A percentile compares a stretch with the other conserved stretches of the same genome.
These are phyloP conservation scores for Leccinum disarticulatum DNA, from an alignment of 768 basidiomycete species.

Conservation along the genomic window DNA sequence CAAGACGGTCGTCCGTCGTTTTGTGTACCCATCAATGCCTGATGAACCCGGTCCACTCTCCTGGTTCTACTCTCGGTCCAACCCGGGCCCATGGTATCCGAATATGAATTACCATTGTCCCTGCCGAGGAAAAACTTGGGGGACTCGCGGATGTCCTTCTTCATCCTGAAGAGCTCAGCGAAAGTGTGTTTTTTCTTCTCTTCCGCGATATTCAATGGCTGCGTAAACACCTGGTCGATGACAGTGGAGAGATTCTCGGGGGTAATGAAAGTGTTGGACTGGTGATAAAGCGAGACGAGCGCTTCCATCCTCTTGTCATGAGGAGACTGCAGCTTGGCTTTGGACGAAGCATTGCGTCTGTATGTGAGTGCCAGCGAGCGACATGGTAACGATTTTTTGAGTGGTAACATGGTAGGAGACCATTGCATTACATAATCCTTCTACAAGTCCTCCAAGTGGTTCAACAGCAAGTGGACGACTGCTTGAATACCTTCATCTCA, in stretches of 20 bases:
- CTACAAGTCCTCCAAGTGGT: no score
- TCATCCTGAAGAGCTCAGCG: slow-evolving; percentile 20
- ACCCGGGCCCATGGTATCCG: slow-evolving; percentile 31
- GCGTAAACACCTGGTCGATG: slow-evolving; percentile 65
- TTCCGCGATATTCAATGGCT: slow-evolving; percentile 15
- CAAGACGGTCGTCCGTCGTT: slow-evolving; percentile 34
- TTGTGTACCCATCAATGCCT: slow-evolving; percentile 29
- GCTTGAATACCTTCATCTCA: neutral
- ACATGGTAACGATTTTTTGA: slow-evolving; percentile 4
- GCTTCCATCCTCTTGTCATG: slow-evolving; percentile 54
- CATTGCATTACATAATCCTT: slow-evolving; percentile 19
- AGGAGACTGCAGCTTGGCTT: slow-evolving; percentile 14
- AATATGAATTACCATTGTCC: slow-evolving; percentile 15
- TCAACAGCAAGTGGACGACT: neutral
- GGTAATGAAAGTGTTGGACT: slow-evolving; percentile 69
- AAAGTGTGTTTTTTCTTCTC: slow-evolving; percentile 18
- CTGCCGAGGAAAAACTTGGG: slow-evolving; percentile 32
- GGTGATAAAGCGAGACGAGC: slow-evolving; percentile 77
- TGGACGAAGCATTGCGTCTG: slow-evolving; percentile 25
- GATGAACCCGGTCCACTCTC: slow-evolving; percentile 27
- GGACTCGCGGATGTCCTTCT: slow-evolving; percentile 2
- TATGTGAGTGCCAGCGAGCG: slow-evolving; percentile 4
- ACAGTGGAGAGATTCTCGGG: slow-evolving; percentile 60
- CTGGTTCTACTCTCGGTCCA: slow-evolving; percentile 28
- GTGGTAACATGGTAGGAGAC: slow-evolving; percentile 14